Evolutionary conservation across 2,329 filamentous ascomycete genomes (phyloP).

Genomic region (Aspergillus pseudonomiae): DNA sequence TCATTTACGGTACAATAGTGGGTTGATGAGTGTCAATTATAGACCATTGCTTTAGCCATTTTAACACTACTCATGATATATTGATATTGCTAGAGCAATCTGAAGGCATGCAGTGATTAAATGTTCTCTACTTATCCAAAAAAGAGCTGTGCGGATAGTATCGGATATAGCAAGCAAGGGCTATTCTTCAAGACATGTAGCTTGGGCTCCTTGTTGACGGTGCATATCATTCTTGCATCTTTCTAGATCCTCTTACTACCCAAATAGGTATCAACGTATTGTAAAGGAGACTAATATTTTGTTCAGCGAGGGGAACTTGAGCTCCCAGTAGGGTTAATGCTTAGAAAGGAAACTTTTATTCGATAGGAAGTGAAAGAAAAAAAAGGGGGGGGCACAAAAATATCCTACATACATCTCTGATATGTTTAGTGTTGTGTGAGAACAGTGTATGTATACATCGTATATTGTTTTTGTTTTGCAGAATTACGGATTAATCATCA

Average conservation of each 20-base stretch:
- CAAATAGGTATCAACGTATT: not conserved
- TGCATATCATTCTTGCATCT: not conserved
- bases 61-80: not conserved
- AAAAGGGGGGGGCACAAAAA: too few relatives aligned
- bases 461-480: accelerated
- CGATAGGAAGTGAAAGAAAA: not conserved
- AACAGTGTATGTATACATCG: too few relatives aligned
- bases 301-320: not conserved
- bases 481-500: not conserved
- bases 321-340: accelerated
- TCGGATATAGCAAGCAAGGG: not conserved
- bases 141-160: not conserved
- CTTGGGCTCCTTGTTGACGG: not conserved
- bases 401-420: too few relatives aligned
- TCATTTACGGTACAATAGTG: not conserved
- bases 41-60: not conserved
- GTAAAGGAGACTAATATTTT: not conserved
- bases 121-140: not conserved
- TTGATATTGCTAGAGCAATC: not conserved
- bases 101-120: too few relatives aligned
- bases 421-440: too few relatives aligned
- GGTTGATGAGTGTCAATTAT: not conserved
- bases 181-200: not conserved
- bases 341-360: not conserved
- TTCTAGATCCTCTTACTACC: not conserved